Evolutionary conservation across 1,284 basidiomycete species (phyloP).

Genomic region (Cryptococcus sp.): DNA sequence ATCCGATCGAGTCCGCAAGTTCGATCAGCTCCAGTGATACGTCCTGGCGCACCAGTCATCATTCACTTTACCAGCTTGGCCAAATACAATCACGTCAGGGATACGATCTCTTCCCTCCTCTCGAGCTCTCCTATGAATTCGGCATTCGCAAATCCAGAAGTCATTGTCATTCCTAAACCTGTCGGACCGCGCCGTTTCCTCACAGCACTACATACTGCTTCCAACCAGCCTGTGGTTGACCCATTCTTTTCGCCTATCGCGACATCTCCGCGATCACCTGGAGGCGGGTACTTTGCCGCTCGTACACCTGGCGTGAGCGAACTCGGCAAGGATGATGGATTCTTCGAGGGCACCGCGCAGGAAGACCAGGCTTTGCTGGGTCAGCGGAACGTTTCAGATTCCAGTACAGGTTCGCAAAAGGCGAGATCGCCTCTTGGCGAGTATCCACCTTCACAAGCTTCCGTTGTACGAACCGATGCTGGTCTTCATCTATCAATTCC

Average conservation of each 20-base stretch:
- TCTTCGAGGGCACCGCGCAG: slow-evolving; percentile 37
- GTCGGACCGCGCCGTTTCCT: slow-evolving; percentile 86
- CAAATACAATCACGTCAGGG: slow-evolving; percentile 82
- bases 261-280: slow-evolving; percentile 74
- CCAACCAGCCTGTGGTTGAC: slow-evolving; percentile 77
- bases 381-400: not conserved
- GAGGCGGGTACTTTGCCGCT: slow-evolving; percentile 28
- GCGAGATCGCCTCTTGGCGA: slow-evolving; percentile 35
- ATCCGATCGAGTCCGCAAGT: slow-evolving; percentile 71
- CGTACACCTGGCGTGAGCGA: slow-evolving; percentile 26
- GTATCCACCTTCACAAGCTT: slow-evolving; percentile 25
- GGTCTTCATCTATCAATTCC: slow-evolving; percentile 42
- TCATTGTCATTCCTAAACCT: slow-evolving; percentile 92
- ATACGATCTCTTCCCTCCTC: slow-evolving; percentile 70
- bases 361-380: not conserved
- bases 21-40: slow-evolving; percentile 47
- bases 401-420: slow-evolving; percentile 11
- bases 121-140: slow-evolving; percentile 6
- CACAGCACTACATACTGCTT: slow-evolving; percentile 80
- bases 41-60: slow-evolving; percentile 52
- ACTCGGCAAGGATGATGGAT: slow-evolving; percentile 16
- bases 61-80: slow-evolving; percentile 85
- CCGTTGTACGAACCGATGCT: slow-evolving; percentile 15
- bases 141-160: slow-evolving; percentile 59
- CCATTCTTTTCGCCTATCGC: slow-evolving; percentile 88